These are phyloP conservation scores for Stevia rebaudiana DNA, from an alignment of 140 eudicot genomes.

Conservation along the genomic window DNA sequence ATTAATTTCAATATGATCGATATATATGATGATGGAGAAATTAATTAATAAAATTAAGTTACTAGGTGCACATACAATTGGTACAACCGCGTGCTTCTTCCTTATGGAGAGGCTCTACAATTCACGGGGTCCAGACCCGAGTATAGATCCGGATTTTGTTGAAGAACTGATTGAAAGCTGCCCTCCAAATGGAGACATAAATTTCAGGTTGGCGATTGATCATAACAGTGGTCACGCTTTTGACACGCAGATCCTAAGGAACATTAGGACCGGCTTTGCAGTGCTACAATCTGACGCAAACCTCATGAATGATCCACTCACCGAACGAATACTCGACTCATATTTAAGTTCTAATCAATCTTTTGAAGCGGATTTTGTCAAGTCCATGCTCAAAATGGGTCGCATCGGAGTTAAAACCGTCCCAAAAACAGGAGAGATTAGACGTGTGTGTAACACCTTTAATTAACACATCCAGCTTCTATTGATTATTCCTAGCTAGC, in stretches of 20 bases:
- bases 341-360: conserved; percentile 42
- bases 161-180: conserved; percentile 44
- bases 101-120: conserved; percentile 61
- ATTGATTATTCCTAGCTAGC: too few relatives aligned
- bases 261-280: conserved; percentile 59
- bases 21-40: too few relatives aligned
- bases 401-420: conserved; percentile 52
- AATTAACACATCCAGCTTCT: too few relatives aligned
- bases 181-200: conserved; percentile 50
- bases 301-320: conserved; percentile 45
- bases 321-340: conserved; percentile 51
- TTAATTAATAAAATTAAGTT: too few relatives aligned
- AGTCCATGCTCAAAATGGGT: conserved; percentile 74
- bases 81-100: conserved; percentile 83
- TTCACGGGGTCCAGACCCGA: conserved; percentile 59
- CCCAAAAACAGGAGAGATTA: conserved; percentile 39
- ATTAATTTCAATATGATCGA: too few relatives aligned
- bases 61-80: conserved; percentile 81
- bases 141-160: conserved; percentile 45
- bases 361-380: conserved; percentile 60
- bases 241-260: conserved; percentile 45
- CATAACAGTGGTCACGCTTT: conserved; percentile 37
- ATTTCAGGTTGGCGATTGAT: conserved; percentile 56
- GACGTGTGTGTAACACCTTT: conserved; percentile 61
- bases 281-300: conserved; percentile 63